phyloP scores from a whole-genome alignment of 345 rosid species.

The Salix udensis region DNA sequence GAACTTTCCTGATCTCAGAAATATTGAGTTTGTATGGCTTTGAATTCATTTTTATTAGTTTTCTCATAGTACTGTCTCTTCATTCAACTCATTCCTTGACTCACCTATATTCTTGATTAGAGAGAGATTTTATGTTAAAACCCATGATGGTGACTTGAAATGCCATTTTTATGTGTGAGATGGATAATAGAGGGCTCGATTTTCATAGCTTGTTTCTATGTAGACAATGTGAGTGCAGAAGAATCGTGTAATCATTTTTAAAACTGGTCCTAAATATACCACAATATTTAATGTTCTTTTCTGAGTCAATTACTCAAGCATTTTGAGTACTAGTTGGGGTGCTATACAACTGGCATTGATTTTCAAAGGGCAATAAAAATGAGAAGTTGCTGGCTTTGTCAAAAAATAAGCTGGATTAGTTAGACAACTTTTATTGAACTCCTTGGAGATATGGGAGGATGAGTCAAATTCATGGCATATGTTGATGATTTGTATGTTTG shows the following conservation, averaged over 20 bases:
- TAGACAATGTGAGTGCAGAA: too few species aligned
- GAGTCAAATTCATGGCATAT: too few species aligned
- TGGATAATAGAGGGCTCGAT: too few species aligned
- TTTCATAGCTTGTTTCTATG: too few species aligned
- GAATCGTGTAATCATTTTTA: too few species aligned
- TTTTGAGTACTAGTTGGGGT: neutral
- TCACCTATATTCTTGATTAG: neutral
- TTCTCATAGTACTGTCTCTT: neutral
- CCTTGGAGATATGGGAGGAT: too few species aligned
- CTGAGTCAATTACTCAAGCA: neutral
- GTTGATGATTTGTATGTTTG: too few species aligned
- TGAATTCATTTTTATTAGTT: neutral
- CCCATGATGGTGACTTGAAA: neutral
- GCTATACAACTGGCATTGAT: neutral
- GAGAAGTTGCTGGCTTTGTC: neutral
- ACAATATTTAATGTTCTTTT: neutral
- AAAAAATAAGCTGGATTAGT: too few species aligned
- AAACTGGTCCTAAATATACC: neutral
- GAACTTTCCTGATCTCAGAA: conserved; percentile 86
- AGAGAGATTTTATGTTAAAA: neutral
- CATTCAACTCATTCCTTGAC: neutral
- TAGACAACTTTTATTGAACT: too few species aligned
- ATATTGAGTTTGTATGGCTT: conserved; percentile 75
- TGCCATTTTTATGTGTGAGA: too few species aligned
- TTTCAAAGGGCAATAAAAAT: neutral